A percentile compares a stretch with the other conserved stretches of the same genome.
phyloP scores from a whole-genome alignment of 148 eudicot genomes.

The Euryodendron excelsum region DNA sequence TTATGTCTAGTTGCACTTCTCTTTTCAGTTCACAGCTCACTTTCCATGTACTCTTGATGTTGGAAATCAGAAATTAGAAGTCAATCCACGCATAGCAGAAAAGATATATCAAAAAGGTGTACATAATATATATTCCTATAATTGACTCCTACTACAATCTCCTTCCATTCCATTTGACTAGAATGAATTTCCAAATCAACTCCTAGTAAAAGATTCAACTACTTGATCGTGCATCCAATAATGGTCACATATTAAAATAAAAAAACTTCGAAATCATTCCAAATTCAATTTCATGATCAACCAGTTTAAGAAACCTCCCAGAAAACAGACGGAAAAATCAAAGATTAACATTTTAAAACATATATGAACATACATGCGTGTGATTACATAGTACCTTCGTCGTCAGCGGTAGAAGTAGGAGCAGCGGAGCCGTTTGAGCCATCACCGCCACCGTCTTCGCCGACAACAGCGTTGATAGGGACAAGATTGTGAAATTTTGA shows the following conservation, averaged over 20 bases:
- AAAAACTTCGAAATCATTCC: background rate
- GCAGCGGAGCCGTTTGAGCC: conserved; percentile 36
- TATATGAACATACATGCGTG: too few relatives aligned
- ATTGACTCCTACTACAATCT: background rate
- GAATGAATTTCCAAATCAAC: background rate
- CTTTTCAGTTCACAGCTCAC: background rate
- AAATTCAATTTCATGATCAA: background rate
- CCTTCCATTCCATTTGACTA: background rate
- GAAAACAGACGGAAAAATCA: too few relatives aligned
- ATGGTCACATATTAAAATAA: background rate
- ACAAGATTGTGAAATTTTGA: conserved; percentile 48
- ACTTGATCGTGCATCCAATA: background rate
- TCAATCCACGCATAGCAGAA: background rate
- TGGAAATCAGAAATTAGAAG: too few relatives aligned
- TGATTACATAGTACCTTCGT: conserved; percentile 33
- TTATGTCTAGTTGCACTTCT: background rate
- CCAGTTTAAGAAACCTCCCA: background rate
- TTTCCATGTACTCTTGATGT: background rate
- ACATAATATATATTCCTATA: background rate
- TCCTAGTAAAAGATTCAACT: background rate
- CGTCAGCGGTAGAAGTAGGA: conserved; percentile 13
- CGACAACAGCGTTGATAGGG: conserved; percentile 45
- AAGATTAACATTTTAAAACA: background rate
- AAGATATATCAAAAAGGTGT: background rate
- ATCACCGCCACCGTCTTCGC: conserved; percentile 33